Conservation (phyloP, 169 alveolate species). For the Cryptosporidium xiaoi region DNA sequence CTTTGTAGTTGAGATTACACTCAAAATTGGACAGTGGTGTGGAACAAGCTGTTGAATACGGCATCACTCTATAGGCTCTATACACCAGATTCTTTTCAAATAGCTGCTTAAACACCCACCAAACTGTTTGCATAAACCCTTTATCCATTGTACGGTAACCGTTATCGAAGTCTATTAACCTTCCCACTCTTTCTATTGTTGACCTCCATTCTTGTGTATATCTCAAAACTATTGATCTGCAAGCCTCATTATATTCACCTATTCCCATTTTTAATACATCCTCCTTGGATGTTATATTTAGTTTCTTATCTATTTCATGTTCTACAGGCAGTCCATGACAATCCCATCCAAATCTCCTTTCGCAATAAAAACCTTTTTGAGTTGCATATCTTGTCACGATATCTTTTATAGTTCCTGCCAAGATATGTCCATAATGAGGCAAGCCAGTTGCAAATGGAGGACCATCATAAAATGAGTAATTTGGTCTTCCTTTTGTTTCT, state of each 20-base stretch:
- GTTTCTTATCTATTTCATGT: slow-evolving; percentile 94
- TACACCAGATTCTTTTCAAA: slow-evolving; percentile 93
- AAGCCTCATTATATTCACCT: slow-evolving; percentile 88
- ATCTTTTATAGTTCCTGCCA: slow-evolving; percentile 99
- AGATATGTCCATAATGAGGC: slow-evolving; percentile 99
- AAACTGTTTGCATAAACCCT: slow-evolving; percentile 97
- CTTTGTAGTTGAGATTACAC: slow-evolving; percentile 93
- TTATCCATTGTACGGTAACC: slow-evolving; percentile 98
- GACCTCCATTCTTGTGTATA: slow-evolving; percentile 94
- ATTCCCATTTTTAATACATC: slow-evolving; percentile 93
- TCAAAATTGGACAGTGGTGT: slow-evolving; percentile 98
- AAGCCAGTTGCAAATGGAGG: slow-evolving; percentile 99
- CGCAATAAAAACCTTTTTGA: slow-evolving; percentile 95
- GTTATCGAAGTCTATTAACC: slow-evolving; percentile 99
- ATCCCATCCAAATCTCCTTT: slow-evolving; percentile 99
- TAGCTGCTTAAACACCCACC: slow-evolving; percentile 93
- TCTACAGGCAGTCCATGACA: slow-evolving; percentile 99
- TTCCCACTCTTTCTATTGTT: slow-evolving; percentile 92
- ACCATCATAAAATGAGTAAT: slow-evolving; percentile 98
- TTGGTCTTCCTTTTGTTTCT: slow-evolving; percentile 85
- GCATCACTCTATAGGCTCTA: slow-evolving; percentile 98
- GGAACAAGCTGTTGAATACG: slow-evolving; percentile 96
- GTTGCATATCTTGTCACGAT: slow-evolving; percentile 98
- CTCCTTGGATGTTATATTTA: slow-evolving; percentile 88
- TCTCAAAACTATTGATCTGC: slow-evolving; percentile 95